A percentile compares a stretch with the other conserved stretches of the same genome.
These are phyloP conservation scores for Paracamarosporium sp. DNA, from an alignment of 2,329 filamentous ascomycete species.

Conservation along the genomic window DNA sequence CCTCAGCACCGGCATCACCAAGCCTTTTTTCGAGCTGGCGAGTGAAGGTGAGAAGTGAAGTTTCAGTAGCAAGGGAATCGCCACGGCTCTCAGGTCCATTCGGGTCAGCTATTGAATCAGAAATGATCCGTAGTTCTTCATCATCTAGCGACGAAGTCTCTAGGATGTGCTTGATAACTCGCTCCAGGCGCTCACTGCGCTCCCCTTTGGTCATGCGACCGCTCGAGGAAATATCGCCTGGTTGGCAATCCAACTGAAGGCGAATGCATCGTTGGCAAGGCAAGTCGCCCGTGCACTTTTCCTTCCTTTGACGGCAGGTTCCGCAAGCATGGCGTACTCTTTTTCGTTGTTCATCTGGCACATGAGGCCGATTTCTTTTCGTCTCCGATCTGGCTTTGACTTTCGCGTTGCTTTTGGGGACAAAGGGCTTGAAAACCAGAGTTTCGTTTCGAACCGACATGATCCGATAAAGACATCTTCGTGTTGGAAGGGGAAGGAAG, in stretches of 20 bases:
- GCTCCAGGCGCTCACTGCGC: background rate
- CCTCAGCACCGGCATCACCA: background rate
- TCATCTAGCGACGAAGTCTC: background rate
- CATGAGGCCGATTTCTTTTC: constrained; percentile 1
- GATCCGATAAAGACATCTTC: background rate
- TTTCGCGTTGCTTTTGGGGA: background rate
- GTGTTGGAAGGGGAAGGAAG: background rate
- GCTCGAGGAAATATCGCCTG: background rate
- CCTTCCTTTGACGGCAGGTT: constrained; percentile 1
- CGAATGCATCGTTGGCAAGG: constrained; percentile 1
- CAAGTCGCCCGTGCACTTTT: background rate
- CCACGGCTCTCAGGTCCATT: background rate
- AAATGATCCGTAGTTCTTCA: background rate
- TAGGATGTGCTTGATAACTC: background rate
- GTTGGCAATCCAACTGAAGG: background rate
- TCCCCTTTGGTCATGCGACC: background rate
- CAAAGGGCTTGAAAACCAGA: background rate
- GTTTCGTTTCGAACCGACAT: background rate
- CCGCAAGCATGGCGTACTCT: constrained; percentile 1
- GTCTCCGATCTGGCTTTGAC: background rate
- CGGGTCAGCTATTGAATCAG: background rate
- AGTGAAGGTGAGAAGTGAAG: background rate
- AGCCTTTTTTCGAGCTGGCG: constrained; percentile 1
- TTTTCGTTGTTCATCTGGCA: constrained; percentile 3
- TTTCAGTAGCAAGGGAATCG: background rate